Evolutionary conservation across 371 early-diverging fungal species (phyloP).

Genomic region (Catenaria anguillulae): DNA sequence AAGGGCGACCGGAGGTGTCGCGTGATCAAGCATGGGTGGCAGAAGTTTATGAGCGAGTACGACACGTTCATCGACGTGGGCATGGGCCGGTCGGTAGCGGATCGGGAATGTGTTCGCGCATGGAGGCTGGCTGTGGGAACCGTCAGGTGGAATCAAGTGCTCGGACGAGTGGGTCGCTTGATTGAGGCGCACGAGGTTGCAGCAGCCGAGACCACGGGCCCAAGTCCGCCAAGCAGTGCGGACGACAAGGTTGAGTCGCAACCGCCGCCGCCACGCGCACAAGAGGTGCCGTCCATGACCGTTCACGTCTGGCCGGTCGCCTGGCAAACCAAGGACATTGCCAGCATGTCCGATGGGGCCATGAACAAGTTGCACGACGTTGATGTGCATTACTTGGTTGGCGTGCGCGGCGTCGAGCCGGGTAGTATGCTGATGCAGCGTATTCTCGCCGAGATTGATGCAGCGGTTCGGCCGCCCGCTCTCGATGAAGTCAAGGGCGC

Average conservation of each 20-base stretch:
- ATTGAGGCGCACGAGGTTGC: no score
- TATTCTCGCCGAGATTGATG: background rate
- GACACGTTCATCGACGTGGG: background rate
- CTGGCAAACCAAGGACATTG: background rate
- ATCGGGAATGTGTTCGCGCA: background rate
- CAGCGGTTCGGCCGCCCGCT: background rate
- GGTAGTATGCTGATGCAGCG: no score
- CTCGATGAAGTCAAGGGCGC: background rate
- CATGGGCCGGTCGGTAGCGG: background rate
- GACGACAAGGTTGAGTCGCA: no score
- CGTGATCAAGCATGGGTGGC: no score
- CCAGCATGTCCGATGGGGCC: background rate
- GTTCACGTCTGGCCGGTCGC: background rate
- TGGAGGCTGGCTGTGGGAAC: no score
- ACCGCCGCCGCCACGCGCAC: no score
- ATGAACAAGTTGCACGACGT: background rate
- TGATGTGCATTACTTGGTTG: background rate
- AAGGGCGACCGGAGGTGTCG: no score
- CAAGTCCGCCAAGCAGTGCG: no score
- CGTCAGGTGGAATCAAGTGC: no score
- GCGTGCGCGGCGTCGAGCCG: background rate
- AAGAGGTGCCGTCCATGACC: background rate
- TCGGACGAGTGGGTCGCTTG: no score
- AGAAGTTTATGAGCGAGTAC: background rate
- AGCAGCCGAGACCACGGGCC: no score